Percentiles rank a stretch among this genome's conserved stretches.
These are phyloP conservation scores for Russula ochroleuca DNA, from an alignment of 768 basidiomycete species.

Conservation along the genomic window DNA sequence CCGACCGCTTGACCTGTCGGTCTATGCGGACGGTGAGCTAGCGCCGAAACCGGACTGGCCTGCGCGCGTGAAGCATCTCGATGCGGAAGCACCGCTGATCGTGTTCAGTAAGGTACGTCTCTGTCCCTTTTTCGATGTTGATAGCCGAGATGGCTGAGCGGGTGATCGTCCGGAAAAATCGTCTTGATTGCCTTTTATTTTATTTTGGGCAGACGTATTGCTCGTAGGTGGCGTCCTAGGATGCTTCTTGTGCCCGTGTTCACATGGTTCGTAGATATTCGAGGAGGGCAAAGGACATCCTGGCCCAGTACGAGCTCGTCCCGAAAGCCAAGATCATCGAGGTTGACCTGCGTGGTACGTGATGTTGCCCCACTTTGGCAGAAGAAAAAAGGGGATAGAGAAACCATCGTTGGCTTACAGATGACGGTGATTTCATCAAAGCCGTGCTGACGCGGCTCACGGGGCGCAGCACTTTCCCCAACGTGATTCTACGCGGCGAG, in stretches of 20 bases:
- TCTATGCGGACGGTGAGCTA: conserved; percentile 50
- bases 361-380: neutral
- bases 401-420: conserved; percentile 34
- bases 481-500: conserved; percentile 59
- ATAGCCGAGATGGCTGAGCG: neutral
- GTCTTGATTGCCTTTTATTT: neutral
- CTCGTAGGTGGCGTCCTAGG: conserved; percentile 48
- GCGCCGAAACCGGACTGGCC: conserved; percentile 40
- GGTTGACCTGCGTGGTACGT: conserved; percentile 64
- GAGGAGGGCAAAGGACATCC: conserved; percentile 54
- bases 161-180: no score
- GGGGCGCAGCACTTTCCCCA: conserved; percentile 66
- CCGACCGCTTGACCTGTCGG: conserved; percentile 45
- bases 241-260: neutral
- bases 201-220: conserved; percentile 56
- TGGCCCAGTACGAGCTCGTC: conserved; percentile 53
- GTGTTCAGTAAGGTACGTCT: conserved; percentile 74
- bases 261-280: conserved; percentile 46
- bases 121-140: neutral
- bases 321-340: conserved; percentile 70
- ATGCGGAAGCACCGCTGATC: conserved; percentile 56
- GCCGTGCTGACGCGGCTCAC: conserved; percentile 62
- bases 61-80: conserved; percentile 41
- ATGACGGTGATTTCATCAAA: conserved; percentile 62
- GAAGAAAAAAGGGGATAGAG: neutral